phyloP scores from a whole-genome alignment of 257 asterid genomes.

The Solanum virginianum region DNA sequence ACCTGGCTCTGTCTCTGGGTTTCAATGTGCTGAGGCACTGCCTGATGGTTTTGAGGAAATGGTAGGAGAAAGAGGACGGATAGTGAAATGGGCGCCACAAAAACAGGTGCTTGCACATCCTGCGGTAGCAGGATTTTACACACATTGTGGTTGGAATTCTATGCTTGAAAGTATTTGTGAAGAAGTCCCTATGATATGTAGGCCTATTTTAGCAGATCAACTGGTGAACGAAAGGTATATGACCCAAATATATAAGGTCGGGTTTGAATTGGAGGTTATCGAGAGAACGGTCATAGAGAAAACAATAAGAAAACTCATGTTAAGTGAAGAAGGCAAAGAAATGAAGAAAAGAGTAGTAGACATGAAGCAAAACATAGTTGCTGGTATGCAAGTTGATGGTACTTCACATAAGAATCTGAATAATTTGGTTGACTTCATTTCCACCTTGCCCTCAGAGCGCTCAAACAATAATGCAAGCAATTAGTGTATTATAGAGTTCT shows the following conservation, averaged over 20 bases:
- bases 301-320: conserved; percentile 7
- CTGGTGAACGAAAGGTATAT: conserved; percentile 20
- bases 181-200: not conserved
- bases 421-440: conserved; percentile 15
- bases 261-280: conserved; percentile 9
- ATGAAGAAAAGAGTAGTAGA: not conserved
- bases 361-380: conserved; percentile 9
- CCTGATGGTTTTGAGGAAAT: not conserved
- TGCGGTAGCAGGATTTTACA: not conserved
- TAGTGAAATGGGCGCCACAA: not conserved
- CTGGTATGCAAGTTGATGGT: conserved; percentile 11
- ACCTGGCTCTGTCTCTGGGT: not conserved
- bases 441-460: not conserved
- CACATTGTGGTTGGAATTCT: not conserved
- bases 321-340: conserved; percentile 1
- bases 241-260: conserved; percentile 18
- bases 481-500: not conserved
- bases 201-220: conserved; percentile 11
- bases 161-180: not conserved
- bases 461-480: not conserved
- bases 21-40: not conserved
- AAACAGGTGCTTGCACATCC: not conserved
- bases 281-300: conserved; percentile 10
- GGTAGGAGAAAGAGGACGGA: not conserved
- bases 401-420: conserved; percentile 12